Conservation (phyloP, 2,329 filamentous ascomycete genomes). For the Aspergillus latus region DNA sequence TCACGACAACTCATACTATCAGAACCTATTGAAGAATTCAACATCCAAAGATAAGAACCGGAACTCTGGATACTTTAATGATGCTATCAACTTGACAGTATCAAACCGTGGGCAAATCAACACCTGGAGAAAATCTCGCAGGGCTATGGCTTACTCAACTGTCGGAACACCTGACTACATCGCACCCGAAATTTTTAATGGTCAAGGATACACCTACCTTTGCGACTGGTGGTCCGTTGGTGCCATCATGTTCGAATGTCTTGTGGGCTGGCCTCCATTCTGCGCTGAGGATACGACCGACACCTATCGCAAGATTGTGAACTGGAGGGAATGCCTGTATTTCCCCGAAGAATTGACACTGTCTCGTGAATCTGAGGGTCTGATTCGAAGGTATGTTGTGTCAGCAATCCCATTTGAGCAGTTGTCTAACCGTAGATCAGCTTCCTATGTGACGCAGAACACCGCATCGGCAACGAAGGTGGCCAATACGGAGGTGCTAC, state of each 20-base stretch:
- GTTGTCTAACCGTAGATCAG: conserved; percentile 46
- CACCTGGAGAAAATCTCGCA: conserved; percentile 93
- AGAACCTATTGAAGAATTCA: conserved; percentile 85
- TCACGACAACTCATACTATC: conserved; percentile 97
- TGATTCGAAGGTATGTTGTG: conserved; percentile 76
- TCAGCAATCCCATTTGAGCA: not conserved
- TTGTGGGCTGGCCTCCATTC: conserved; percentile 98
- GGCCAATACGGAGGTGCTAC: conserved; percentile 67
- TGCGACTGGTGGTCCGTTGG: conserved; percentile 99
- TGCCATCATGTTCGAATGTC: conserved; percentile 99
- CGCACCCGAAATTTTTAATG: conserved; percentile 95
- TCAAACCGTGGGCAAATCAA: conserved; percentile 98
- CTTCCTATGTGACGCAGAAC: conserved; percentile 89
- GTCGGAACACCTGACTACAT: conserved; percentile 99
- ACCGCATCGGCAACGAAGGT: conserved; percentile 75
- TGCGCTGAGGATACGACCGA: conserved; percentile 97
- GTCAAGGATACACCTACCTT: conserved; percentile 91
- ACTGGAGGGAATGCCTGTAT: conserved; percentile 93
- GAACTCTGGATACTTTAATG: conserved; percentile 83
- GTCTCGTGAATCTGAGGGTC: conserved; percentile 82
- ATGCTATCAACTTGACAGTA: conserved; percentile 97
- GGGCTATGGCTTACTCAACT: conserved; percentile 96
- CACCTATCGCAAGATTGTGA: conserved; percentile 98
- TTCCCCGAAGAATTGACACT: conserved; percentile 95
- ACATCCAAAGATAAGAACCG: conserved; percentile 72